Evolutionary conservation across 306 rosid genomes (phyloP).

Genomic region (Ormosia semicastrata): DNA sequence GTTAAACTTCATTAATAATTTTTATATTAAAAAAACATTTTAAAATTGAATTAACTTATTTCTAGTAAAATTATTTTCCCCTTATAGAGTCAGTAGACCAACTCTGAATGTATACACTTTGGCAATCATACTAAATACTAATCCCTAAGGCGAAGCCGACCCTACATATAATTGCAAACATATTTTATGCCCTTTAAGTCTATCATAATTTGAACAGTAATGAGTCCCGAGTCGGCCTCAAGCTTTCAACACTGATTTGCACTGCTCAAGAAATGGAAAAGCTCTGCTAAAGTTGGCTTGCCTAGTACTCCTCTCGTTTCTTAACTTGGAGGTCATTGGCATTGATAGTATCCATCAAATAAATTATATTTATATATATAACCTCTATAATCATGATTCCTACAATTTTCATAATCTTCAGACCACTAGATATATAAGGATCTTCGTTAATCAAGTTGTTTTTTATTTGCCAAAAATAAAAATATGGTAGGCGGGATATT

Average conservation of each 20-base stretch:
- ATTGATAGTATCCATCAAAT: constrained; percentile 2
- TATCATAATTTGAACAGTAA: background rate
- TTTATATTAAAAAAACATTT: background rate
- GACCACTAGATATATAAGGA: background rate
- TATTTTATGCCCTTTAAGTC: background rate
- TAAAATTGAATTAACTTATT: background rate
- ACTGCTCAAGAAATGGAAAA: constrained; percentile 54
- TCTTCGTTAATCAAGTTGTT: background rate
- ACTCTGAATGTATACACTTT: background rate
- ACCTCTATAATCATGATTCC: constrained; percentile 5
- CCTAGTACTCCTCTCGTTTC: background rate
- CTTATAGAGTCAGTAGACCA: background rate
- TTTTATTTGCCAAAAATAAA: background rate
- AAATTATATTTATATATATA: background rate
- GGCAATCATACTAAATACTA: constrained; percentile 1
- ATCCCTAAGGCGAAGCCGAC: background rate
- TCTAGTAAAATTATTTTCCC: background rate
- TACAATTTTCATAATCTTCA: background rate
- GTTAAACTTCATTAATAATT: background rate
- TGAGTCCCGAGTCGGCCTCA: background rate
- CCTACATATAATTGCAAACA: background rate
- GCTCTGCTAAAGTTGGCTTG: constrained; percentile 25
- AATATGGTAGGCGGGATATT: background rate
- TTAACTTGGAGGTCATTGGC: background rate
- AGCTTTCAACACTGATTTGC: constrained; percentile 28